These are phyloP conservation scores for Hypoxylon sp. DNA, from an alignment of 2,329 filamentous ascomycete species.

Conservation along the genomic window DNA sequence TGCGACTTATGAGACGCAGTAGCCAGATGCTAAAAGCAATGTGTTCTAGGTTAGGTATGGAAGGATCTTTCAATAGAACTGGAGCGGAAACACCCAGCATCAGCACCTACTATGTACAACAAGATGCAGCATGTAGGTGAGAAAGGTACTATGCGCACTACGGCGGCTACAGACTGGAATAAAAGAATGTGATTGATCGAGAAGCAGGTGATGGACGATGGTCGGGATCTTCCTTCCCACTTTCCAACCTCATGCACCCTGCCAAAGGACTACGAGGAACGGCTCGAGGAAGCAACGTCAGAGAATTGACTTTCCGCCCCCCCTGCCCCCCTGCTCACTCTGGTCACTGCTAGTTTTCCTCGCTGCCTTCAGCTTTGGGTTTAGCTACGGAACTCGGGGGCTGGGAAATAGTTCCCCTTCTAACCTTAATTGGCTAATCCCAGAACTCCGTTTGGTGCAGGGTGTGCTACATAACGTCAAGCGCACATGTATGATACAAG, in stretches of 20 bases:
- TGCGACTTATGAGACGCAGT: constrained; percentile 8
- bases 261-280: constrained; percentile 18
- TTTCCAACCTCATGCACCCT: too few relatives aligned
- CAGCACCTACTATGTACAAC: too few relatives aligned
- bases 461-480: constrained; percentile 28
- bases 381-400: constrained; percentile 25
- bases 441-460: constrained; percentile 2
- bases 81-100: too few relatives aligned
- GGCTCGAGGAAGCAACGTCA: constrained; percentile 35
- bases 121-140: too few relatives aligned
- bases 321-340: constrained; percentile 8
- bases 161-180: constrained; percentile 11
- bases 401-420: constrained; percentile 24
- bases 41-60: background rate
- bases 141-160: too few relatives aligned
- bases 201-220: constrained; percentile 13
- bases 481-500: constrained; percentile 21
- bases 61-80: too few relatives aligned
- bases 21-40: background rate
- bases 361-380: background rate
- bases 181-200: constrained; percentile 15
- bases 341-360: constrained; percentile 2
- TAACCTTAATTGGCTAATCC: constrained; percentile 25
- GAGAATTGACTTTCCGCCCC: constrained; percentile 14
- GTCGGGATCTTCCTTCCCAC: constrained; percentile 11